phyloP scores from a whole-genome alignment of 2,329 filamentous ascomycete species.

The Pseudocercospora pini-densiflorae region DNA sequence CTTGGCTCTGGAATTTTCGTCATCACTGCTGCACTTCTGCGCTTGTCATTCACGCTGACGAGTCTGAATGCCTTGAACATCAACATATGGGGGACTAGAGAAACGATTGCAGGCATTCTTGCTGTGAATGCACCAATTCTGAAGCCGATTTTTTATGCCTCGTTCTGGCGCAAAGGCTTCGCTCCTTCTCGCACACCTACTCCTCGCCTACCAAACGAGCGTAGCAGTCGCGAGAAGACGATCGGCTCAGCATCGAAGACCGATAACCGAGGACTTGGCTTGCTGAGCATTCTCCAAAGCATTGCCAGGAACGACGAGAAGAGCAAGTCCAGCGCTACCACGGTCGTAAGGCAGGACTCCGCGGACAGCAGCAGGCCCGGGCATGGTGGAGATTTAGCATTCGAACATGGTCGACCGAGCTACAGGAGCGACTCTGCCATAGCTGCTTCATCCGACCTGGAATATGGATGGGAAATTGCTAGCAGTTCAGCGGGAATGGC shows the following conservation, averaged over 20 bases:
- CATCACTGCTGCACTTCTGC: conserved; percentile 42
- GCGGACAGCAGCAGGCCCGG: neutral
- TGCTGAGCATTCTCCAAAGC: neutral
- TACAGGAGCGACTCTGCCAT: neutral
- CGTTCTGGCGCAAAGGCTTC: conserved; percentile 11
- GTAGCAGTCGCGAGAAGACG: neutral
- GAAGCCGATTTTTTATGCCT: conserved; percentile 4
- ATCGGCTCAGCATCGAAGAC: neutral
- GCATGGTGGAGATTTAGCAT: neutral
- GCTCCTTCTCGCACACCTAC: neutral
- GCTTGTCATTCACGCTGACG: conserved; percentile 38
- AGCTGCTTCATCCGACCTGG: neutral
- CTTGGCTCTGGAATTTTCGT: conserved; percentile 44
- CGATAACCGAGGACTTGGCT: neutral
- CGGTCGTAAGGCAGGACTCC: neutral
- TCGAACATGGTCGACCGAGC: neutral
- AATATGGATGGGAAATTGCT: neutral
- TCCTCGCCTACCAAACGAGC: neutral
- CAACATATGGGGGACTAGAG: conserved; percentile 45
- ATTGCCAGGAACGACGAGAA: neutral
- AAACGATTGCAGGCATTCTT: conserved; percentile 43
- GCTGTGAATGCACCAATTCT: conserved; percentile 43
- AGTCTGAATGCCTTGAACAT: conserved; percentile 38
- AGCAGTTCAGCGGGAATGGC: neutral
- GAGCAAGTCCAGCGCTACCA: neutral